Evolutionary conservation across 1,284 basidiomycete species (phyloP).

Genomic region (Ustilago vetiveriae): DNA sequence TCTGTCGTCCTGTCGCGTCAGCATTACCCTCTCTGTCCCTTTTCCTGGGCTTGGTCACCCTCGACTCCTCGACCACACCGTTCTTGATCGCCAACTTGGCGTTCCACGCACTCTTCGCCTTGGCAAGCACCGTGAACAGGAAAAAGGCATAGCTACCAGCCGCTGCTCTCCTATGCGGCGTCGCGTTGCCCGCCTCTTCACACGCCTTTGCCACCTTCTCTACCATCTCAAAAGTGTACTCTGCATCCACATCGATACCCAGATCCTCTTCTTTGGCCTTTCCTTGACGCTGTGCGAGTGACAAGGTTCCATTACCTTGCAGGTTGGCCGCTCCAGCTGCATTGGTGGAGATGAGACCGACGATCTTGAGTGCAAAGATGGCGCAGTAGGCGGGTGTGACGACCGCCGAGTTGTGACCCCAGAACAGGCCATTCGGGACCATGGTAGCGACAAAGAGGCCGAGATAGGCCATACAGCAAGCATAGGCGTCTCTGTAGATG

Average conservation of each 20-base stretch:
- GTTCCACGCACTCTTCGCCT: conserved; percentile 34
- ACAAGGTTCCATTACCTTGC: not conserved
- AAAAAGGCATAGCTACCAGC: conserved; percentile 51
- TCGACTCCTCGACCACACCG: not conserved
- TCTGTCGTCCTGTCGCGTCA: conserved; percentile 4
- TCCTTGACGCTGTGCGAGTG: conserved; percentile 1
- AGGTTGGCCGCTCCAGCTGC: not conserved
- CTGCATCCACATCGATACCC: conserved; percentile 39
- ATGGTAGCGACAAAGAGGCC: conserved; percentile 50
- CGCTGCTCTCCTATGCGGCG: conserved; percentile 40
- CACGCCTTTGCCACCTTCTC: conserved; percentile 41
- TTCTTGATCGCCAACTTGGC: conserved; percentile 19
- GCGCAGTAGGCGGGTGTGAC: conserved; percentile 53
- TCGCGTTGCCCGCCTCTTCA: conserved; percentile 47
- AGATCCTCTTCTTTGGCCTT: conserved; percentile 22
- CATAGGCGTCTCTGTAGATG: conserved; percentile 53
- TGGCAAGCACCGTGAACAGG: conserved; percentile 39
- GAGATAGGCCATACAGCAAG: conserved; percentile 49
- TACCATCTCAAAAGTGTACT: conserved; percentile 49
- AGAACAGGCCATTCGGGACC: conserved; percentile 42
- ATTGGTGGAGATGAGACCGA: conserved; percentile 27
- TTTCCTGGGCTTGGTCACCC: conserved; percentile 5
- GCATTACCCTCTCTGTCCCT: conserved; percentile 2
- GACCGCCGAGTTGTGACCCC: conserved; percentile 47
- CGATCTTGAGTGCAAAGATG: conserved; percentile 52